Percentiles rank a stretch among this genome's conserved stretches.
phyloP scores from a whole-genome alignment of 164 flowering plant species.

The Magnolia officinalis region DNA sequence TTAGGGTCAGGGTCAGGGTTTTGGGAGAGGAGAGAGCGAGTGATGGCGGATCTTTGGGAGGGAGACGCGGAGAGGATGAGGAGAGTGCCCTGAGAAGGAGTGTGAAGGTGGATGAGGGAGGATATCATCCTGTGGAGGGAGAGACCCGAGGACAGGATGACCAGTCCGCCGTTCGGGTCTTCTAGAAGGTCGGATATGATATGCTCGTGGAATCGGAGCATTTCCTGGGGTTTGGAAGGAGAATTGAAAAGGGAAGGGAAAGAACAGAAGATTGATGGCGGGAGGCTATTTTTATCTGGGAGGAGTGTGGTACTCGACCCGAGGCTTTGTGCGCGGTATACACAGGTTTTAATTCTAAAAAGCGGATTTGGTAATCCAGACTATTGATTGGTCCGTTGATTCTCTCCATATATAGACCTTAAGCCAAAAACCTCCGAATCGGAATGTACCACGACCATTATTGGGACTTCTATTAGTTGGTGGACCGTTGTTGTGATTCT shows the following conservation, averaged over 20 bases:
- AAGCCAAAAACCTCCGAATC: too few species aligned
- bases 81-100: conserved; percentile 61
- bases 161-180: conserved; percentile 65
- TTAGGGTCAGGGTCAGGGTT: background rate
- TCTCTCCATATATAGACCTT: too few species aligned
- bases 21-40: conserved; percentile 7
- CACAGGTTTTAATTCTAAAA: too few species aligned
- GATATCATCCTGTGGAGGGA: conserved; percentile 64
- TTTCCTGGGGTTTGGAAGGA: conserved; percentile 8
- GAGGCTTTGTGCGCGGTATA: too few species aligned
- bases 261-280: background rate
- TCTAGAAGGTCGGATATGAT: conserved; percentile 80
- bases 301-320: too few species aligned
- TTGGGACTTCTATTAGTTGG: too few species aligned
- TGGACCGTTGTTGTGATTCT: too few species aligned
- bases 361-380: too few species aligned
- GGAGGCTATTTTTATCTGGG: background rate
- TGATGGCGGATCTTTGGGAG: conserved; percentile 44
- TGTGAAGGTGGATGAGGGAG: conserved; percentile 71
- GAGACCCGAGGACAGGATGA: conserved; percentile 81
- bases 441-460: too few species aligned
- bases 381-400: too few species aligned
- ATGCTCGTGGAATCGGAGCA: conserved; percentile 84
- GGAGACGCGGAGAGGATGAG: conserved; percentile 71
- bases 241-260: background rate